Evolutionary conservation across 2,329 filamentous ascomycete species (phyloP), one percentile per base, ranked within the genome.

Genomic region (Sarocladium oryzae): DNA sequence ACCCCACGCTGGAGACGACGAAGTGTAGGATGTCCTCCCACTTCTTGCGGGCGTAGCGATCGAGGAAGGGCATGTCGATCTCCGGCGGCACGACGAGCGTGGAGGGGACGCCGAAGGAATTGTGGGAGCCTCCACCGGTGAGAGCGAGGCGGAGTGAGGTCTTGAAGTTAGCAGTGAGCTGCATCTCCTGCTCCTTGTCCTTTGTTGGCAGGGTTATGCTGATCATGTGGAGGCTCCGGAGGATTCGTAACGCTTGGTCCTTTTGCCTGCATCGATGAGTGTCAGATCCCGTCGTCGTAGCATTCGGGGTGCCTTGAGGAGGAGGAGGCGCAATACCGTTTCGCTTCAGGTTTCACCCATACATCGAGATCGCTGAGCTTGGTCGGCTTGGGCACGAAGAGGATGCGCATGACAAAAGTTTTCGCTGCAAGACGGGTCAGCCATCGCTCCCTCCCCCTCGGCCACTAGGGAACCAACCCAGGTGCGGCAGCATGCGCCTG

Each of bases 11-110:
- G 53, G 86, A 88, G 18, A 99, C 93, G 65, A 99, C 91, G 63
- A 90, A 99, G 66, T 96, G 93, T 45, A 99, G 69, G 24, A 99
- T 96, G 23, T 89, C 87, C 67, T 99, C 95, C 91, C 93, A 99
- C 63, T 95, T 91, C 60, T 80, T 81, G 51, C 88, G 82, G 4
- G 93, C 90, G 69, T 92, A 95, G 24, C 83, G 78, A 63, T 99
- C 93, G 52, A 99, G 78, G 58, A 87, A 89, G 1, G 78, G 62
- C 10, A 90, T 68, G 53, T 86, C 82, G 46, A 93, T 79, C 46
- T 81, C 78, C 51, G 76, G 72, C 36, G 82, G 78, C 30, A 82
- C 74, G 3, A 81, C 74, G 7, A 84, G 76, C 11, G 75, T 77
- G 16, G 87, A 91, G 1, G 90, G 87, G 1, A 97, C 87, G 53